Base-by-base conservation (phyloP, 495 filamentous ascomycete genomes). In the Xylaria bambusicola region DNA sequence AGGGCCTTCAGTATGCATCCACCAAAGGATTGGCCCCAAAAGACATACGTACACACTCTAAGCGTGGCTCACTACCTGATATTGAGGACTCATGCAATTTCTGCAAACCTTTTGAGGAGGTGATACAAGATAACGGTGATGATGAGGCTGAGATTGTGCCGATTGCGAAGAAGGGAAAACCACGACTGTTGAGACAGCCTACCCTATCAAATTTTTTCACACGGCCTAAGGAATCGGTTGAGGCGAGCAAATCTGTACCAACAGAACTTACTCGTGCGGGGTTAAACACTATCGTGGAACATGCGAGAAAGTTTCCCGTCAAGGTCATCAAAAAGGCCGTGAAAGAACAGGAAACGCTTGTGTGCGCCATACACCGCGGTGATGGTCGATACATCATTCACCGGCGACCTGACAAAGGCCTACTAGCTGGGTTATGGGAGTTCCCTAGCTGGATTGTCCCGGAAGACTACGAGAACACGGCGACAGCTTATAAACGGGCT, bases 391-490 rank as follows among this genome's bases (percentile, higher is more conserved):
- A 71, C 41, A 61, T 80, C 0, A 71, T 79, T 57, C 74, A 73
- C 33, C 69, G 69, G 0, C 69, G 78, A 1, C 75, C 78, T 0
- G 70, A 69, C 1, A 79, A 76, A 47, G 78, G 78, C 0, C 64
- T 80, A 3, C 55, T 80, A 0, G 77, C 76, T 0, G 71, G 75
- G 0, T 52, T 80, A 35, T 80, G 78, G 78, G 78, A 80, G 36
- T 65, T 80, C 10, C 76, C 78, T 0, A 79, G 75, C 41, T 53
- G 63, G n/a, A 60, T 64, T 0, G 47, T 79, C 13, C 59, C 68
- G 6, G 60, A 64, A 0, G 20, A 62, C 0, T 41, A 68, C 31
- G 57, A 54, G 44, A 69, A 54, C 46, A 66, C 60, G 12, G 18
- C 61, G 10, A 60, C 67, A 29, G 51, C 60, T 18, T 63, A 71